Evolutionary conservation across 441 rosid genomes (phyloP).

Genomic region (Francoa sonchifolia): DNA sequence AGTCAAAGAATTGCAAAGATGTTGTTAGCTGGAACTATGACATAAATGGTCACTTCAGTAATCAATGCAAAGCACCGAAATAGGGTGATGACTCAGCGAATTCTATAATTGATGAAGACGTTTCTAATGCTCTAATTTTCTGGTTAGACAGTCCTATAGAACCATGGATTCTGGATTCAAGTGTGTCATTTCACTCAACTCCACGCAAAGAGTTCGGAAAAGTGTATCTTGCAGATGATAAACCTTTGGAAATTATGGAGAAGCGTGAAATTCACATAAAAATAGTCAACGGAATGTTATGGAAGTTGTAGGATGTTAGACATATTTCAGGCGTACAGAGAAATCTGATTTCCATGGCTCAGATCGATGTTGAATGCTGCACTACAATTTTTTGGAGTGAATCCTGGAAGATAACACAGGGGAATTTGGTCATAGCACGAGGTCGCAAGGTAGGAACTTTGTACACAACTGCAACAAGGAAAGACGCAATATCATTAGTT

Average conservation of each 20-base stretch:
- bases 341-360: not conserved
- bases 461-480: not conserved
- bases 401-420: not conserved
- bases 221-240: not conserved
- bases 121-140: not conserved
- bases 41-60: not conserved
- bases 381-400: not conserved
- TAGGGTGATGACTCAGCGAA: not conserved
- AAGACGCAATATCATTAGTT: not conserved
- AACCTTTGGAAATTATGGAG: constrained; percentile 1
- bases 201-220: not conserved
- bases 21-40: not conserved
- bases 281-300: not conserved
- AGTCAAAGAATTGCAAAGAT: not conserved
- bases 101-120: not conserved
- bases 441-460: not conserved
- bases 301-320: constrained; percentile 2
- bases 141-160: too few relatives aligned
- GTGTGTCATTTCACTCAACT: not conserved
- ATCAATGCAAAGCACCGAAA: not conserved
- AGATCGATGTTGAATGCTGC: constrained; percentile 2
- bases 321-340: not conserved
- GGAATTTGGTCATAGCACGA: too few relatives aligned
- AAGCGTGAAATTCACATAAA: not conserved
- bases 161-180: not conserved